Conservation (phyloP, 805 yeast genomes). For the Nakazawaea ernobii region DNA sequence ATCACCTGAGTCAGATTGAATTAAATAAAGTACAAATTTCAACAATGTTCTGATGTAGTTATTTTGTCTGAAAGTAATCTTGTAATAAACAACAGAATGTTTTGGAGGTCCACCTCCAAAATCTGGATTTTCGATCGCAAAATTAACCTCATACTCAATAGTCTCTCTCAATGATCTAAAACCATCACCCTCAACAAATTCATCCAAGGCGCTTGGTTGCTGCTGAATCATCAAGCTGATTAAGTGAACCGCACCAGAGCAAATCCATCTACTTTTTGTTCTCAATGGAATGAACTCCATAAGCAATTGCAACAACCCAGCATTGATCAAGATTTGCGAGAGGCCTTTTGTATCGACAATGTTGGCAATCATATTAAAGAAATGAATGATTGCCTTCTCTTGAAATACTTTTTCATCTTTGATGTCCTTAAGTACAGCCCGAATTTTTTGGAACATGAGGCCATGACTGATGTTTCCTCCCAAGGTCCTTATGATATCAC, state of each 20-base stretch:
- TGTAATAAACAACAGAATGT: conserved; percentile 42
- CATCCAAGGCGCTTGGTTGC: conserved; percentile 47
- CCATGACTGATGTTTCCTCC: conserved; percentile 91
- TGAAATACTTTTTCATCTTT: conserved; percentile 29
- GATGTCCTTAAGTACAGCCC: conserved; percentile 51
- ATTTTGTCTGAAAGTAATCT: conserved; percentile 55
- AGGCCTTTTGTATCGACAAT: conserved; percentile 52
- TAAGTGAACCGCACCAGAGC: conserved; percentile 60
- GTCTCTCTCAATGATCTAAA: conserved; percentile 54
- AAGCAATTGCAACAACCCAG: conserved; percentile 68
- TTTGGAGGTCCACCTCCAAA: conserved; percentile 54
- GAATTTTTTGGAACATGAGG: conserved; percentile 61
- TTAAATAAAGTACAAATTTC: conserved; percentile 56
- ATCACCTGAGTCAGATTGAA: conserved; percentile 77
- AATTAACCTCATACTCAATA: conserved; percentile 57
- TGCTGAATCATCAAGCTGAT: conserved; percentile 38
- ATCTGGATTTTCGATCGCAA: conserved; percentile 54
- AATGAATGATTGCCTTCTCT: conserved; percentile 43
- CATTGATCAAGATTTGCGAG: conserved; percentile 55
- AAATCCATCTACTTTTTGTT: conserved; percentile 46
- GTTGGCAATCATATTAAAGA: conserved; percentile 57
- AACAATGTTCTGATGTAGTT: conserved; percentile 53
- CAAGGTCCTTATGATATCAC: conserved; percentile 69
- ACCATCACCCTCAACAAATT: conserved; percentile 65
- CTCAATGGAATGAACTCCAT: conserved; percentile 52